A percentile compares a stretch with the other conserved stretches of the same genome.
Evolutionary conservation across 2,329 filamentous ascomycete genomes (phyloP).

Genomic region (Chaetomiaceae sp.): DNA sequence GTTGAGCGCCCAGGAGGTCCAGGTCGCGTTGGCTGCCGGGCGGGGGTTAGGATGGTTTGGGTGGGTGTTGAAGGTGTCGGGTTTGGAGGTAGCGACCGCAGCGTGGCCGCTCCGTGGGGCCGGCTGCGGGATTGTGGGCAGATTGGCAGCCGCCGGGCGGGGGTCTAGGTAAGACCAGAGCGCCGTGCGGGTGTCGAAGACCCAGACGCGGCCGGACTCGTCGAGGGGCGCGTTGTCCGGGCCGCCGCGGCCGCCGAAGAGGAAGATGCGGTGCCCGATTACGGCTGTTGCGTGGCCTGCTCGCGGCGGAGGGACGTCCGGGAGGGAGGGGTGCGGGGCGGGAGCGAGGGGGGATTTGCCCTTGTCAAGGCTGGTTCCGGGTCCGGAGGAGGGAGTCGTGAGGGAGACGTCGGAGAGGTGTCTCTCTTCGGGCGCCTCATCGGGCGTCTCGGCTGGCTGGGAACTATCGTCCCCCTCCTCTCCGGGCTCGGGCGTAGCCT

Average conservation of each 20-base stretch:
- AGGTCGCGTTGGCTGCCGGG: slow-evolving; percentile 36
- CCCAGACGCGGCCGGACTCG: slow-evolving; percentile 71
- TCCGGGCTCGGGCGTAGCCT: background rate
- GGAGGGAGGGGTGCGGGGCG: slow-evolving; percentile 27
- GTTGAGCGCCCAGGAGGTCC: slow-evolving; percentile 53
- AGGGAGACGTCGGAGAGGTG: slow-evolving; percentile 24
- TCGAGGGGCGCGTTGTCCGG: slow-evolving; percentile 65
- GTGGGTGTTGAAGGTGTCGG: slow-evolving; percentile 41
- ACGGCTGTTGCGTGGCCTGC: slow-evolving; percentile 68
- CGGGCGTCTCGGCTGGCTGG: background rate
- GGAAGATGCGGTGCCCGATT: slow-evolving; percentile 65
- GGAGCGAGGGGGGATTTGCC: slow-evolving; percentile 36
- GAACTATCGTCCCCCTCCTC: background rate
- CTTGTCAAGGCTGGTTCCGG: slow-evolving; percentile 31
- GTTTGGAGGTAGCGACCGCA: slow-evolving; percentile 52
- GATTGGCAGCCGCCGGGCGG: slow-evolving; percentile 33
- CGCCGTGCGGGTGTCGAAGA: slow-evolving; percentile 61
- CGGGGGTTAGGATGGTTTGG: slow-evolving; percentile 22
- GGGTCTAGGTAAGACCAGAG: slow-evolving; percentile 64
- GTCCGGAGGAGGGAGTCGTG: slow-evolving; percentile 6
- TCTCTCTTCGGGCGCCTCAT: slow-evolving; percentile 13
- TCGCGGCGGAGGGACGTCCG: slow-evolving; percentile 58
- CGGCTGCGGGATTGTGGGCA: slow-evolving; percentile 36
- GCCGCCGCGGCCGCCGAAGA: slow-evolving; percentile 76
- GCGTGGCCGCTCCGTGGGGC: slow-evolving; percentile 67